phyloP scores from a whole-genome alignment of 2,329 filamentous ascomycete species.

The Berkeleyomyces rouxiae region DNA sequence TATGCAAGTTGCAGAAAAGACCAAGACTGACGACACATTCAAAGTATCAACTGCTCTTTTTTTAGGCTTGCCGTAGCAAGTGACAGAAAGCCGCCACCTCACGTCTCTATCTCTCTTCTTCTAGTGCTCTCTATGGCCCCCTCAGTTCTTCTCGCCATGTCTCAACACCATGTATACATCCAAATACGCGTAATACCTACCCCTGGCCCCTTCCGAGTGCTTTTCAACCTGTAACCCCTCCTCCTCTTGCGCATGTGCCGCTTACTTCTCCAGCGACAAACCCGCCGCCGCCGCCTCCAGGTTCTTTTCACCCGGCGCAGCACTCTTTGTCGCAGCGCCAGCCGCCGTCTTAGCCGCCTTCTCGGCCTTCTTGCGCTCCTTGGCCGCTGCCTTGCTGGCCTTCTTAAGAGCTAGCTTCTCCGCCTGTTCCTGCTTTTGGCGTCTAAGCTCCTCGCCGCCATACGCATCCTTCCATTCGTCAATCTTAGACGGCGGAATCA shows the following conservation, averaged over 20 bases:
- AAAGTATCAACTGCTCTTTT: too few species aligned
- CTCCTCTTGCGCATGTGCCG: background rate
- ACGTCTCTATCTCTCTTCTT: too few species aligned
- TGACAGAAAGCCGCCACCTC: too few species aligned
- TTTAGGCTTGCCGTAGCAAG: too few species aligned
- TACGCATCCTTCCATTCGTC: constrained; percentile 69
- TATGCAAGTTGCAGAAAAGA: background rate
- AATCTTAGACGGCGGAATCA: constrained; percentile 66
- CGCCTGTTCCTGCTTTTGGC: constrained; percentile 45
- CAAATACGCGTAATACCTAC: too few species aligned
- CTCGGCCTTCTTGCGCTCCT: constrained; percentile 28
- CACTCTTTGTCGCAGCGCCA: constrained; percentile 11
- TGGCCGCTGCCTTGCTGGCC: constrained; percentile 32
- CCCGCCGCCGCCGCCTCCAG: constrained; percentile 14
- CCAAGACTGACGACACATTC: too few species aligned
- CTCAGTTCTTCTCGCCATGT: too few species aligned
- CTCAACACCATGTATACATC: too few species aligned
- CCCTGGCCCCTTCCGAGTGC: background rate
- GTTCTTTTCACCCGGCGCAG: constrained; percentile 13
- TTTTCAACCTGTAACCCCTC: background rate
- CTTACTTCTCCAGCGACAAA: constrained; percentile 15
- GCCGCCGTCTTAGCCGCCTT: constrained; percentile 18
- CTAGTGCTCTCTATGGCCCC: too few species aligned
- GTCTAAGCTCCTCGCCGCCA: constrained; percentile 47
- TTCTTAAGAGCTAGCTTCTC: constrained; percentile 35